Evolutionary conservation across 305 asterid species (phyloP), one percentile per base, ranked within the genome.

Genomic region (Lippia alba): DNA sequence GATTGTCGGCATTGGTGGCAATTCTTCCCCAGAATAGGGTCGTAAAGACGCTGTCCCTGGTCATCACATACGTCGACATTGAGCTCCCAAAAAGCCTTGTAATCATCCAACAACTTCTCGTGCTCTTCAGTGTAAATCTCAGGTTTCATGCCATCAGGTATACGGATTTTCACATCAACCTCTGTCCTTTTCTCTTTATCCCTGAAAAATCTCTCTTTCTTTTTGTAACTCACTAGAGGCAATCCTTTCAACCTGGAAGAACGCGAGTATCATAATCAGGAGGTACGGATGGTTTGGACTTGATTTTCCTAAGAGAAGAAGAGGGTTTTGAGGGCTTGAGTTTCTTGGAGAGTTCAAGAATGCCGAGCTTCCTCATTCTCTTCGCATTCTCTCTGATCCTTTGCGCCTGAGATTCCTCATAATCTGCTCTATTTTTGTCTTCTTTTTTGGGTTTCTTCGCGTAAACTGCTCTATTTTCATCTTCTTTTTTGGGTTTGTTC

Each of bases 1-100:
- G 84, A 87, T 69, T 84, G 96, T 39, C 96, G 84, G 92, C 96
- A 90, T 56, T 88, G 96, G 72, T 90, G 96, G 73, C 95, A 90
- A 66, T 60, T 48, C 84, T 80, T 90, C 61, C 92, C 92, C 6
- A 36, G 40, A 46, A 33, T 10, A 50, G 83, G 74, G 64, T 90
- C 96, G 58, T 88, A 88, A 0, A 84, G 53, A 8, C 88, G 89
- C 46, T 70, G 75, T 1, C 95, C 89, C 11, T 84, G 86, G 48
- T 79, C 85, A 12, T 79, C 95, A 62, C 49, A 90, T 46, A 92
- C 96, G 12, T 88, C 95, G 20, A 77, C 83, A 15, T 0, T 6
- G 30, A 90, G 82, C 65, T 65, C 66, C 96, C 96, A 88, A 51
- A 71, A 46, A 73, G 51, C 68, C 76, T 77, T 54, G 55, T 69